Percentiles rank a stretch among this genome's conserved stretches.
Evolutionary conservation across 495 filamentous ascomycete genomes (phyloP).

Genomic region (Alectoria sarmentosa): DNA sequence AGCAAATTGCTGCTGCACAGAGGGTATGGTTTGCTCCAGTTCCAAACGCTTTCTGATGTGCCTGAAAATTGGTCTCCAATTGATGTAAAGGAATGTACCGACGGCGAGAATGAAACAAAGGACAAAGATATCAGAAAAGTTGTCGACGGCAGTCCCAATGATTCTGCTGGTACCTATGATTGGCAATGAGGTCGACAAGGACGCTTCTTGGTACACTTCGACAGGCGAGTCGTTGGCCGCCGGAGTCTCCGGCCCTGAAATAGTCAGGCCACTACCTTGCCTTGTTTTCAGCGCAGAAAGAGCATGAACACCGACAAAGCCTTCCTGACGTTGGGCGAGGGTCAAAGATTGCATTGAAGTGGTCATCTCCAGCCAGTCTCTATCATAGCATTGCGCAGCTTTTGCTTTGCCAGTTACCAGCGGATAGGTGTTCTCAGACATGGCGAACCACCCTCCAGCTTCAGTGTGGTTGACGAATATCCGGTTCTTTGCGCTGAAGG

Average conservation of each 20-base stretch:
- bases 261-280: slow-evolving; percentile 27
- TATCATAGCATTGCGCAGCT: slow-evolving; percentile 56
- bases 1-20: slow-evolving; percentile 37
- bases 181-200: slow-evolving; percentile 40
- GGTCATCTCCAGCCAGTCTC: slow-evolving; percentile 42
- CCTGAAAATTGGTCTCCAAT: slow-evolving; percentile 42
- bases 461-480: slow-evolving; percentile 86
- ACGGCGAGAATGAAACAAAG: slow-evolving; percentile 40
- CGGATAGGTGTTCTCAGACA: slow-evolving; percentile 83
- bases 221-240: slow-evolving; percentile 37
- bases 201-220: slow-evolving; percentile 35
- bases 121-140: slow-evolving; percentile 46
- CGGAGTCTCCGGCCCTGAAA: slow-evolving; percentile 26
- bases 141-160: slow-evolving; percentile 47
- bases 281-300: slow-evolving; percentile 27
- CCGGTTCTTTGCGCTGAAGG: slow-evolving; percentile 51
- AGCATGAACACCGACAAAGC: slow-evolving; percentile 47
- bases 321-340: slow-evolving; percentile 41
- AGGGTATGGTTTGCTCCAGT: slow-evolving; percentile 44
- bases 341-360: slow-evolving; percentile 37
- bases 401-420: slow-evolving; percentile 63
- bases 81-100: slow-evolving; percentile 44
- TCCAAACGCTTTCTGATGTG: slow-evolving; percentile 47
- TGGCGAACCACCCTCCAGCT: slow-evolving; percentile 83
- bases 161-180: slow-evolving; percentile 44